Evolutionary conservation across 352 stramenopile genomes (phyloP).

Genomic region (Globisporangium alternatum): DNA sequence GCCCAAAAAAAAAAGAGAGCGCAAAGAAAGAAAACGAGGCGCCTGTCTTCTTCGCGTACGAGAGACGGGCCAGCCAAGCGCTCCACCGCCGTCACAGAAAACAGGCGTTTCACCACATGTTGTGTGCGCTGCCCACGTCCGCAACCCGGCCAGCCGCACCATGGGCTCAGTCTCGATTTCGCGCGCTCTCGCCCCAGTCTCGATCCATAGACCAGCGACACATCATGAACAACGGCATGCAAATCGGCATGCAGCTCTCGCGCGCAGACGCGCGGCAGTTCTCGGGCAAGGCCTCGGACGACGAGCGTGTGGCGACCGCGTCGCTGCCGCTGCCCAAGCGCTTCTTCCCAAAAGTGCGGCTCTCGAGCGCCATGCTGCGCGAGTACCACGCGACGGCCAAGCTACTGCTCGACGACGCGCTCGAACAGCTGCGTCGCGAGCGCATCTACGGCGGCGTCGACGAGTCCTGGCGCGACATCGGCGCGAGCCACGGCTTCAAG

Average conservation of each 20-base stretch:
- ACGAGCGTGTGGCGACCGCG: slow-evolving; percentile 14
- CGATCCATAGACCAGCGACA: neutral
- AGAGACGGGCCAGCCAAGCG: neutral
- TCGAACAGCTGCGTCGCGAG: slow-evolving; percentile 36
- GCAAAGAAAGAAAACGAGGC: neutral
- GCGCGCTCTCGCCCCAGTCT: neutral
- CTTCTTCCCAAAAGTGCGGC: slow-evolving; percentile 40
- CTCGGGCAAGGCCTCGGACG: slow-evolving; percentile 9
- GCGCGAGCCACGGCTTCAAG: slow-evolving; percentile 47
- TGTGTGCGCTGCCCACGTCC: neutral
- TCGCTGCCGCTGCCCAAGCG: slow-evolving; percentile 47
- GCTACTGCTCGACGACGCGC: slow-evolving; percentile 41
- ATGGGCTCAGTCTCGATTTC: slow-evolving; percentile 7
- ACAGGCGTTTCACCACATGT: neutral
- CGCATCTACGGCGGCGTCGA: slow-evolving; percentile 37
- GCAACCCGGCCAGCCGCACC: no score
- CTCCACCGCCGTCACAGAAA: neutral
- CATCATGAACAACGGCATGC: slow-evolving; percentile 9
- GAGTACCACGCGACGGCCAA: slow-evolving; percentile 41
- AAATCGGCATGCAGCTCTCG: slow-evolving; percentile 16
- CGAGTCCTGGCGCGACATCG: slow-evolving; percentile 61
- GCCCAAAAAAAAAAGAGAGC: neutral
- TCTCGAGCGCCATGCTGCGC: slow-evolving; percentile 30
- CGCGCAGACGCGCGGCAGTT: slow-evolving; percentile 17
- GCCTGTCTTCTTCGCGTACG: neutral